Conservation (phyloP, 768 basidiomycete species). For the Boletus tylopilopsis region DNA sequence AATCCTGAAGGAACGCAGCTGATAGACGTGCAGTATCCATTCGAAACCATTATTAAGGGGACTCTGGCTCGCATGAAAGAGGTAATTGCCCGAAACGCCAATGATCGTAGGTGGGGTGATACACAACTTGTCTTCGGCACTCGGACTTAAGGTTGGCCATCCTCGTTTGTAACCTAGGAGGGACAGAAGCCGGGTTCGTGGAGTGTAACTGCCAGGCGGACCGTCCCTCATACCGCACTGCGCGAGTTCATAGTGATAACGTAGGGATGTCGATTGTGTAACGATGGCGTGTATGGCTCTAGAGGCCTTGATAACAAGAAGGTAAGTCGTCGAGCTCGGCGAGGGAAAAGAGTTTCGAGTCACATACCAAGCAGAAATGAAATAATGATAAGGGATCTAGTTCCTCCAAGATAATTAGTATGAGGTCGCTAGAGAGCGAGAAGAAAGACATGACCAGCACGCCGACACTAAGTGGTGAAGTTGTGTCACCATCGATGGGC, state of each 20-base stretch:
- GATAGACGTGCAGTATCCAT: constrained; percentile 32
- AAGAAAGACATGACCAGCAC: constrained; percentile 37
- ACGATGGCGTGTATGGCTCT: constrained; percentile 18
- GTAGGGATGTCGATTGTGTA: constrained; percentile 25
- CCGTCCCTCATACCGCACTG: constrained; percentile 30
- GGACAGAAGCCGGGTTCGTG: constrained; percentile 25
- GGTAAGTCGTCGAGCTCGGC: not conserved
- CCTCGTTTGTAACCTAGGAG: constrained; percentile 31
- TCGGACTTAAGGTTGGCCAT: constrained; percentile 31
- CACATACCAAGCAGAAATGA: constrained; percentile 28
- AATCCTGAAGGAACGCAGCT: constrained; percentile 32
- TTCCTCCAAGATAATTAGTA: constrained; percentile 31
- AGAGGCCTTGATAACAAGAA: constrained; percentile 21
- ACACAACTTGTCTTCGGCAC: constrained; percentile 28
- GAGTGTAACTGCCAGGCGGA: constrained; percentile 14
- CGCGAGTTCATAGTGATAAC: constrained; percentile 32
- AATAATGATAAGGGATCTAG: constrained; percentile 33
- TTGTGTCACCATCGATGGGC: constrained; percentile 1
- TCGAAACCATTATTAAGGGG: constrained; percentile 29
- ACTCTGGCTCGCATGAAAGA: constrained; percentile 33
- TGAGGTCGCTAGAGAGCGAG: constrained; percentile 28
- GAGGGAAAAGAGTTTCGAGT: not conserved
- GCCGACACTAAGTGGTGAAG: constrained; percentile 22
- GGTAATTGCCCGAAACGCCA: constrained; percentile 30
- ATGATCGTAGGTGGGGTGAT: constrained; percentile 33